Base-by-base conservation (phyloP, 192 early-diverging fungal species). In the Backusella tarrabulga region DNA sequence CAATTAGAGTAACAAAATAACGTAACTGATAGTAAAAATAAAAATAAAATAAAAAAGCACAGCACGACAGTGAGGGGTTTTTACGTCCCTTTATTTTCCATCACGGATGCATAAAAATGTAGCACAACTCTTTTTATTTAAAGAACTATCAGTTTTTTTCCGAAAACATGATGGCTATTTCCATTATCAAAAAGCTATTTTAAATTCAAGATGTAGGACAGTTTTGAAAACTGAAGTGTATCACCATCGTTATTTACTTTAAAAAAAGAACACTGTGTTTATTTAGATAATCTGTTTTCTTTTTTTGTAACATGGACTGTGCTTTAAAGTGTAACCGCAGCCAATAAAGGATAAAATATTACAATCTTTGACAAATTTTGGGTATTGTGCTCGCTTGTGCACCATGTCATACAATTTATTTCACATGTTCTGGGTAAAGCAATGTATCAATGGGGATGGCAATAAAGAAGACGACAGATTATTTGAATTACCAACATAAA, bases 291-390 rank as follows among this genome's bases (percentile, higher is more conserved):
- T 21, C 21, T 32, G 32, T 32, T 32, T 32, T 32, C 32, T 32
- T 26, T 56, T 56, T 56, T 56, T 21, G 54, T 56, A 56, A 56
- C 54, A 56, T 56, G 54, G 54, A 56, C 54, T 56, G 54, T 56
- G 54, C 54, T 56, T 9, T 23, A 56, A 21, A 56, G 54, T 56
- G 54, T 21, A 56, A 56, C 54, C 3, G 54, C 6, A 54, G 19
- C 6, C 42, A 44, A 15, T 40, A 40, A 40, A 40, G 38, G 11
- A 40, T 40, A 40, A 40, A 40, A 40, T 40, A 40, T 11, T 40
- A 44, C 42, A 44, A 44, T 44, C 15, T 44, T 17, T 44, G 42
- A 3, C 38, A 44, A 44, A 44, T 4, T 17, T 4, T 17, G 42
- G 42, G 42, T 4, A 15, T 44, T 17, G 15, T 44, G 15, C 42